phyloP scores from a whole-genome alignment of 495 filamentous ascomycete genomes.

The Symbiotaphrina buchneri region DNA sequence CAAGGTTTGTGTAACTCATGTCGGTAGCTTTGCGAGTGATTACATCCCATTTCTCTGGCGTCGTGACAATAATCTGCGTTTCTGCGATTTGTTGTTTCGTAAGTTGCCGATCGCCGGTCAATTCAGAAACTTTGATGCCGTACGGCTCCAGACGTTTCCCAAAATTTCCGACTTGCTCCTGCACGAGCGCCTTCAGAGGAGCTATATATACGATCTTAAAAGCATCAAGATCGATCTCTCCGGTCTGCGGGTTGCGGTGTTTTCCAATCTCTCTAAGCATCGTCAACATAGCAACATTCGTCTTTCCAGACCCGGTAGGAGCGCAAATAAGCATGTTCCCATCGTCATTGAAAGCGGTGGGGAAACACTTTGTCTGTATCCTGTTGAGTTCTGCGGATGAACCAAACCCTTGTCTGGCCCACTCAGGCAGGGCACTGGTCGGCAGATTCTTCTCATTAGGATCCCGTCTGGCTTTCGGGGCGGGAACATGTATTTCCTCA shows the following conservation, averaged over 20 bases:
- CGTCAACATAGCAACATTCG: conserved; percentile 94
- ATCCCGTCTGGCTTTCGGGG: conserved; percentile 64
- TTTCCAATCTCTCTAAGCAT: conserved; percentile 95
- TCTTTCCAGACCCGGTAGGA: conserved; percentile 93
- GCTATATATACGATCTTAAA: conserved; percentile 98
- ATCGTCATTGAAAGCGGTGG: conserved; percentile 79
- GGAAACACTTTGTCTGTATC: conserved; percentile 83
- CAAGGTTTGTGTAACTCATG: conserved; percentile 87
- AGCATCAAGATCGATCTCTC: conserved; percentile 78
- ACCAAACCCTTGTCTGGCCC: conserved; percentile 73
- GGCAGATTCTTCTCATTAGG: conserved; percentile 61
- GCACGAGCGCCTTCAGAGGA: conserved; percentile 81
- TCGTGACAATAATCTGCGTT: conserved; percentile 96
- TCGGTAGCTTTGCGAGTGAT: conserved; percentile 97
- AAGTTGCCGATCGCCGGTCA: conserved; percentile 94
- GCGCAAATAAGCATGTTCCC: conserved; percentile 96
- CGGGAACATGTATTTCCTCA: conserved; percentile 91
- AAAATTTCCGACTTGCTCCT: conserved; percentile 95
- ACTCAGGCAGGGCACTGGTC: conserved; percentile 73
- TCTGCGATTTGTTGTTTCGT: conserved; percentile 97
- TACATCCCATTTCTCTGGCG: conserved; percentile 97
- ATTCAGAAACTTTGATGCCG: conserved; percentile 76
- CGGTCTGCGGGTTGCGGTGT: conserved; percentile 64
- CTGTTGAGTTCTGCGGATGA: conserved; percentile 68
- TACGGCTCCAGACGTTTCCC: conserved; percentile 77